Conservation (phyloP, 2,329 filamentous ascomycete species). For the Claviceps fusiformis region DNA sequence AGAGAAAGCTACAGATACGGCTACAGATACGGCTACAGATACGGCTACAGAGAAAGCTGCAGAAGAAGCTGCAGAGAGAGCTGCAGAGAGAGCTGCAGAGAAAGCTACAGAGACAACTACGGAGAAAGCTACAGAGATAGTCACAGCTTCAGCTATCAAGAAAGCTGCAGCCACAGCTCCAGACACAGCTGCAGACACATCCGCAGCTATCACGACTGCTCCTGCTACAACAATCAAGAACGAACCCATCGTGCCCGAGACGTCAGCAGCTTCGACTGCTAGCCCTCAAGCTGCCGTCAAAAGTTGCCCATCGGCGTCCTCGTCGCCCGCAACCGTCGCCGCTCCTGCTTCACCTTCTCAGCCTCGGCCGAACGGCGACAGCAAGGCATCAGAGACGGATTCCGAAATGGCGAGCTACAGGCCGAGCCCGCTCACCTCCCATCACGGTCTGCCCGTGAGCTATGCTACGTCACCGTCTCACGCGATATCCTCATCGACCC, state of each 20-base stretch:
- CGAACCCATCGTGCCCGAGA: neutral
- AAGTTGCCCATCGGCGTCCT: conserved; percentile 6
- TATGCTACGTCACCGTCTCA: conserved; percentile 10
- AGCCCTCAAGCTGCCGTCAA: conserved; percentile 2
- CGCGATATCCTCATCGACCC: conserved; percentile 5
- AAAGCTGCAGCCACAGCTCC: neutral
- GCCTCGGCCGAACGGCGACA: conserved; percentile 20
- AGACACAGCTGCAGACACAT: neutral
- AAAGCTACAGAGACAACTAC: neutral
- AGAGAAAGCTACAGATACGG: neutral
- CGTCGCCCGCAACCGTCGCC: conserved; percentile 6
- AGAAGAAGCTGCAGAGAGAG: too few relatives aligned
- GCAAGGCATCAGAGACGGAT: conserved; percentile 16
- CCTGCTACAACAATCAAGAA: neutral
- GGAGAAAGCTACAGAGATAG: too few relatives aligned
- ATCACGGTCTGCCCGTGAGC: conserved; percentile 16
- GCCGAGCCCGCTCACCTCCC: conserved; percentile 5
- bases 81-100: too few relatives aligned
- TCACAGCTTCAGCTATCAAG: neutral
- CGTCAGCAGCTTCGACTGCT: neutral
- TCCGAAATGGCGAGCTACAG: conserved; percentile 22
- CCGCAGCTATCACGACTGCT: neutral
- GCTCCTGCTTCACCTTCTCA: conserved; percentile 7
- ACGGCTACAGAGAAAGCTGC: too few relatives aligned
- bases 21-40: neutral